phyloP scores from a whole-genome alignment of 257 asterid genomes.

The Fraxinus pennsylvanica region DNA sequence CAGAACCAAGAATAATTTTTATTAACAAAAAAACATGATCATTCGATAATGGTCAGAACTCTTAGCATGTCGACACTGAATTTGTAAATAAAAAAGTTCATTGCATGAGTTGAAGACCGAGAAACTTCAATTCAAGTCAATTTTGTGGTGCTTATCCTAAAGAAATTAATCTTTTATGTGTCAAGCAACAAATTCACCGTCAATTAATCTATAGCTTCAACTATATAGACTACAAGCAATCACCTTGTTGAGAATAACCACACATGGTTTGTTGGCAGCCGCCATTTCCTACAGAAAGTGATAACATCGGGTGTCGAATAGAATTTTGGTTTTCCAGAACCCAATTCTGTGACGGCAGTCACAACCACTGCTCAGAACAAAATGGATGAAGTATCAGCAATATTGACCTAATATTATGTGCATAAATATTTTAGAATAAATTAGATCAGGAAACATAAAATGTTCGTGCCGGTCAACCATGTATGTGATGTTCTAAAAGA shows the following conservation, averaged over 20 bases:
- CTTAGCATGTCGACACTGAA: neutral
- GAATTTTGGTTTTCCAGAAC: conserved; percentile 88
- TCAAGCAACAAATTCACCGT: conserved; percentile 6
- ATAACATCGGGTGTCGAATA: conserved; percentile 88
- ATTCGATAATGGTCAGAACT: neutral
- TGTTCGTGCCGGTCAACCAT: conserved; percentile 10
- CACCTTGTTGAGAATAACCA: conserved; percentile 98
- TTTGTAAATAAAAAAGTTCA: neutral
- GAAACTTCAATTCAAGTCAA: conserved; percentile 9
- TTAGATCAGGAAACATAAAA: neutral
- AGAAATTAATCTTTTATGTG: neutral
- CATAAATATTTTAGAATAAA: neutral
- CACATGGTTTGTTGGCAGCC: conserved; percentile 87
- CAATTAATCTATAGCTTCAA: neutral
- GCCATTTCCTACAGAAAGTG: conserved; percentile 90
- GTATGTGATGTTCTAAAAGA: conserved; percentile 12
- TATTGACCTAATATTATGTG: conserved; percentile 2
- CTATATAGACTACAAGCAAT: conserved; percentile 20
- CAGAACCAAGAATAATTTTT: neutral
- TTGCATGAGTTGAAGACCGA: neutral
- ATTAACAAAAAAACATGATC: neutral
- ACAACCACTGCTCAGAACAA: conserved; percentile 68
- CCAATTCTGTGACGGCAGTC: conserved; percentile 94
- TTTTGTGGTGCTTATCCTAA: conserved; percentile 10
- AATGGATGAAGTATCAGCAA: conserved; percentile 30